Evolutionary conservation across 2,329 filamentous ascomycete genomes (phyloP).

Genomic region (Parascedosporium putredinis): DNA sequence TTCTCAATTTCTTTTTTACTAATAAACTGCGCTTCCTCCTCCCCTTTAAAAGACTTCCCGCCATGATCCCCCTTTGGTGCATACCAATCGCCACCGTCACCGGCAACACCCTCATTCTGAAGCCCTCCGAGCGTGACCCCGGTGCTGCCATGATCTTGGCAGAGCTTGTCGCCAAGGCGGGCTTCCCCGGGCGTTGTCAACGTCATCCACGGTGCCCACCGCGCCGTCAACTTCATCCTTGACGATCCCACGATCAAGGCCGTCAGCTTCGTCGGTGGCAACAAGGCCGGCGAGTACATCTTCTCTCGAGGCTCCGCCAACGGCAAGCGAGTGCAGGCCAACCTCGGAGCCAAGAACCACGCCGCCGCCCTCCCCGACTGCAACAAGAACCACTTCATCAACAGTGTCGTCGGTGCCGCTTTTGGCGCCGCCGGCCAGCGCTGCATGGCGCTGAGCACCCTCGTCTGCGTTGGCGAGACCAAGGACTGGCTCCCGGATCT

Average conservation of each 20-base stretch:
- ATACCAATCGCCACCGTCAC: conserved; percentile 77
- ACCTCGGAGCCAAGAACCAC: conserved; percentile 83
- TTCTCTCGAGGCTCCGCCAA: conserved; percentile 69
- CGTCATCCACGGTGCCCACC: conserved; percentile 69
- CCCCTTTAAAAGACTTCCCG: conserved; percentile 58
- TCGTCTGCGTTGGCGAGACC: conserved; percentile 77
- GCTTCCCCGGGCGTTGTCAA: conserved; percentile 77
- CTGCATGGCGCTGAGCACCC: conserved; percentile 76
- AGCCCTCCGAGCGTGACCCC: conserved; percentile 78
- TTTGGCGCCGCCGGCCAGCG: conserved; percentile 79
- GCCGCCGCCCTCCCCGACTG: conserved; percentile 74
- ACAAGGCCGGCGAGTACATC: conserved; percentile 85
- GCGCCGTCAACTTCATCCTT: conserved; percentile 76
- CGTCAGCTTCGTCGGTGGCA: conserved; percentile 75
- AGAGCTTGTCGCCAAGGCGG: conserved; percentile 68
- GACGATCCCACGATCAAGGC: conserved; percentile 81
- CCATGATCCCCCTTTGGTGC: conserved; percentile 89
- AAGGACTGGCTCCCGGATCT: conserved; percentile 74
- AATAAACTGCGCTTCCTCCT: not conserved
- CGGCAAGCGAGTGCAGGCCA: conserved; percentile 81
- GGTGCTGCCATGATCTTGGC: conserved; percentile 78
- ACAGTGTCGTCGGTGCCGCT: conserved; percentile 72
- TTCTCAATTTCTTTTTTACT: not conserved
- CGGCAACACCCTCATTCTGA: conserved; percentile 74
- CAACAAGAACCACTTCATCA: conserved; percentile 84